These are phyloP conservation scores for Aspergillus vadensis DNA, from an alignment of 2,329 filamentous ascomycete species.

Conservation along the genomic window DNA sequence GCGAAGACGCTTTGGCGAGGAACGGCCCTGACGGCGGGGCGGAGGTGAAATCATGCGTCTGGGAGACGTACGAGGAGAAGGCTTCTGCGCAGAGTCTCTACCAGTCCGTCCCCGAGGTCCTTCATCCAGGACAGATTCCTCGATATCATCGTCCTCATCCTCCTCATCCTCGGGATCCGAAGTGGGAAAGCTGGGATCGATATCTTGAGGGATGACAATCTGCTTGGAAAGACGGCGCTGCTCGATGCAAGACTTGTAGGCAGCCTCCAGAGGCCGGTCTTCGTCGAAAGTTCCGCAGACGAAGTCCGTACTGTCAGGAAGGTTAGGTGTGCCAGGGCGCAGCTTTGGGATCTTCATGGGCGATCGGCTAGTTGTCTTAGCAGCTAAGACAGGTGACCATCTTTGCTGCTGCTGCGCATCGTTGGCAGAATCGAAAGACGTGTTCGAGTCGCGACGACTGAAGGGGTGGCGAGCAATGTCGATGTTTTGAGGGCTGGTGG, in stretches of 20 bases:
- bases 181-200: conserved; percentile 94
- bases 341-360: conserved; percentile 55
- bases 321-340: conserved; percentile 71
- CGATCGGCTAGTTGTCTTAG: conserved; percentile 31
- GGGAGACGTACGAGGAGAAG: conserved; percentile 61
- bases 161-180: conserved; percentile 88
- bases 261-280: conserved; percentile 89
- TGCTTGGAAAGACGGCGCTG: conserved; percentile 80
- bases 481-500: conserved; percentile 56
- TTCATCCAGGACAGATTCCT: conserved; percentile 54
- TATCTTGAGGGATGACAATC: conserved; percentile 85
- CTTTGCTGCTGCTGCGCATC: conserved; percentile 29
- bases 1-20: conserved; percentile 67
- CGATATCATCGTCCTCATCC: conserved; percentile 61
- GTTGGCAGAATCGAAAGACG: conserved; percentile 56
- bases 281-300: conserved; percentile 98
- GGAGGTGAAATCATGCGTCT: conserved; percentile 60
- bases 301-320: conserved; percentile 97
- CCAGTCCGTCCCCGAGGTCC: conserved; percentile 47
- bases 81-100: conserved; percentile 52
- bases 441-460: conserved; percentile 53
- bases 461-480: conserved; percentile 51
- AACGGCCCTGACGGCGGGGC: conserved; percentile 51
- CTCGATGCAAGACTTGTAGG: conserved; percentile 82
- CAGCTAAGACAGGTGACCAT: conserved; percentile 35